Evolutionary conservation across 2,329 filamentous ascomycete species (phyloP).

Genomic region (Aureobasidium sp.): DNA sequence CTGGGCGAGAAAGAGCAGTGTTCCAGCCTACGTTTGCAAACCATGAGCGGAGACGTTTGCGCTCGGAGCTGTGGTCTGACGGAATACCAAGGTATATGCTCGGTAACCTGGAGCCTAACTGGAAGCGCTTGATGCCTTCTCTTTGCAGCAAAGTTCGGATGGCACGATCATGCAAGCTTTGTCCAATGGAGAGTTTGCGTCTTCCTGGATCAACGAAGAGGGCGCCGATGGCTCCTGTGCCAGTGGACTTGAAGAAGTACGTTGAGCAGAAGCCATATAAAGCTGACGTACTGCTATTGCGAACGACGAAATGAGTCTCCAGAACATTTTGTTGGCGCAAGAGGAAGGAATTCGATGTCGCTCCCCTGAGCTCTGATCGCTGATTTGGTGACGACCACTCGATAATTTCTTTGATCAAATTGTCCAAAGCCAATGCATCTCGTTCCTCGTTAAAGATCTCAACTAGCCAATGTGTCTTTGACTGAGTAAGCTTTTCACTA

Average conservation of each 20-base stretch:
- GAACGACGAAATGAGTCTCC: conserved; percentile 83
- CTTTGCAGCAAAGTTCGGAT: conserved; percentile 67
- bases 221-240: conserved; percentile 70
- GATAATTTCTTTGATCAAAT: conserved; percentile 64
- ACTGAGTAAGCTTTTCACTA: conserved; percentile 79
- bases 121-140: conserved; percentile 68
- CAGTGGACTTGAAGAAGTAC: conserved; percentile 65
- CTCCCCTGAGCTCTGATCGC: conserved; percentile 60
- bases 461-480: conserved; percentile 91
- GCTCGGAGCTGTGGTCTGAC: conserved; percentile 53
- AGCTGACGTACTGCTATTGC: conserved; percentile 86
- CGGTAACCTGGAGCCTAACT: conserved; percentile 73
- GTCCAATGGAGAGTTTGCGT: conserved; percentile 72
- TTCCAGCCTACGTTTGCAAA: conserved; percentile 87
- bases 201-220: conserved; percentile 86
- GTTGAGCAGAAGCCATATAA: conserved; percentile 90
- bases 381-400: conserved; percentile 60
- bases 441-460: conserved; percentile 78
- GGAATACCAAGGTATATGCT: conserved; percentile 85
- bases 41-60: conserved; percentile 63
- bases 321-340: conserved; percentile 63
- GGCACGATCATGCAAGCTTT: conserved; percentile 80
- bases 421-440: conserved; percentile 66
- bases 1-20: conserved; percentile 53
- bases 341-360: conserved; percentile 68